Conservation (phyloP, 1,284 basidiomycete genomes). For the Boletus sp. region DNA sequence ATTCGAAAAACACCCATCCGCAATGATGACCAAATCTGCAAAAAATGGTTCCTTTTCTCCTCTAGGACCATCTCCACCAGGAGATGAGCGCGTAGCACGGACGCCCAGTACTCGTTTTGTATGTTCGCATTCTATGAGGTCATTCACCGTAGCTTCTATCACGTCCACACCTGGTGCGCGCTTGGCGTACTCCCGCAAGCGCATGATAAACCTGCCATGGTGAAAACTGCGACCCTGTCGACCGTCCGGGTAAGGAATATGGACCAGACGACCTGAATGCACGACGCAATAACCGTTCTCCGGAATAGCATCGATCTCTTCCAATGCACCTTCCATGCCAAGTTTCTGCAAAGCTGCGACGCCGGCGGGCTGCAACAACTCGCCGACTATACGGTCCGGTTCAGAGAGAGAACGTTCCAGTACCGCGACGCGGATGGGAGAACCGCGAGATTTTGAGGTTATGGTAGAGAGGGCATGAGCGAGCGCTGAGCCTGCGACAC, state of each 20-base stretch:
- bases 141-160: constrained; percentile 83
- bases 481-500: constrained; percentile 81
- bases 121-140: constrained; percentile 66
- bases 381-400: constrained; percentile 97
- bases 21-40: constrained; percentile 85
- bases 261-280: constrained; percentile 66
- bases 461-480: constrained; percentile 69
- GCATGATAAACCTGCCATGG: constrained; percentile 92
- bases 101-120: constrained; percentile 67
- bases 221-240: constrained; percentile 86
- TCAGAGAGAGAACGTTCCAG: constrained; percentile 89
- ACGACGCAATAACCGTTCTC: constrained; percentile 91
- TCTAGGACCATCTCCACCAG: constrained; percentile 33
- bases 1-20: constrained; percentile 95
- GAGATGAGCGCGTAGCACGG: constrained; percentile 47
- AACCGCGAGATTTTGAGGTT: constrained; percentile 45
- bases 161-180: constrained; percentile 67
- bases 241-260: constrained; percentile 86
- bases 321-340: constrained; percentile 76
- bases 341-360: constrained; percentile 78
- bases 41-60: constrained; percentile 56
- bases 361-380: constrained; percentile 95
- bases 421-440: constrained; percentile 77
- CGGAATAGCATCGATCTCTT: constrained; percentile 87
- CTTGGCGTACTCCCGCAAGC: constrained; percentile 71